Conservation (phyloP, 257 asterid genomes). For the Gynochthodes officinalis region DNA sequence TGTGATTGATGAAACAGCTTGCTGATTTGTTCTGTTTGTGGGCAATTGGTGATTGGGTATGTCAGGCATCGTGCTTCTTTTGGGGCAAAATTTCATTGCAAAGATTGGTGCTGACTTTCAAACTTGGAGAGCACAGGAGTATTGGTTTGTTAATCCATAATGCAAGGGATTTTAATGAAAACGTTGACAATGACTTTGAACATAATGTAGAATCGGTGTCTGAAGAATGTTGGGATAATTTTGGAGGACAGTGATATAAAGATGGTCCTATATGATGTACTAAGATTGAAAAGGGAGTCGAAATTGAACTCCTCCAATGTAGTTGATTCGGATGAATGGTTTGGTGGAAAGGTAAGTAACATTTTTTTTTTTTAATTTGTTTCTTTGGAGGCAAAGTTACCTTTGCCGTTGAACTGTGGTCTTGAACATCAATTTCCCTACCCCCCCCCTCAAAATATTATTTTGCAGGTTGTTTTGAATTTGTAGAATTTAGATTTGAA, state of each 20-base stretch:
- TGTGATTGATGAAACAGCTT: not conserved
- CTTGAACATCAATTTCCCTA: not conserved
- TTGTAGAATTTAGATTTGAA: not conserved
- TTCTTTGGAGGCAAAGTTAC: not conserved
- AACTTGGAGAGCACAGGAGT: slow-evolving; percentile 33
- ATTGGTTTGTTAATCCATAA: slow-evolving; percentile 31
- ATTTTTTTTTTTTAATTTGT: not conserved
- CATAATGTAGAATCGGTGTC: slow-evolving; percentile 16
- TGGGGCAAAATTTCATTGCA: slow-evolving; percentile 78
- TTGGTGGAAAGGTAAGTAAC: slow-evolving; percentile 47
- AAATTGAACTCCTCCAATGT: slow-evolving; percentile 41
- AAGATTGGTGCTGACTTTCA: slow-evolving; percentile 71
- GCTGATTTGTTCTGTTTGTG: slow-evolving; percentile 18
- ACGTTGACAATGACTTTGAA: slow-evolving; percentile 10
- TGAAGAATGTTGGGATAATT: slow-evolving; percentile 64
- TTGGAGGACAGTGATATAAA: slow-evolving; percentile 60
- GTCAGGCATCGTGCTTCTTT: slow-evolving; percentile 72
- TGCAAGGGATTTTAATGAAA: slow-evolving; percentile 23
- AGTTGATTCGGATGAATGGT: slow-evolving; percentile 26
- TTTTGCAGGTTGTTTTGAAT: not conserved
- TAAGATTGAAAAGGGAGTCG: slow-evolving; percentile 50
- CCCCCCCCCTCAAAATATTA: not conserved
- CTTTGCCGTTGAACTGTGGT: slow-evolving; percentile 6
- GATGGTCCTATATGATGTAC: slow-evolving; percentile 59
- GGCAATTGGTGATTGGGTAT: slow-evolving; percentile 80